Evolutionary conservation across 139 green algal genomes (phyloP).

Genomic region (Spirogloea muscicola): DNA sequence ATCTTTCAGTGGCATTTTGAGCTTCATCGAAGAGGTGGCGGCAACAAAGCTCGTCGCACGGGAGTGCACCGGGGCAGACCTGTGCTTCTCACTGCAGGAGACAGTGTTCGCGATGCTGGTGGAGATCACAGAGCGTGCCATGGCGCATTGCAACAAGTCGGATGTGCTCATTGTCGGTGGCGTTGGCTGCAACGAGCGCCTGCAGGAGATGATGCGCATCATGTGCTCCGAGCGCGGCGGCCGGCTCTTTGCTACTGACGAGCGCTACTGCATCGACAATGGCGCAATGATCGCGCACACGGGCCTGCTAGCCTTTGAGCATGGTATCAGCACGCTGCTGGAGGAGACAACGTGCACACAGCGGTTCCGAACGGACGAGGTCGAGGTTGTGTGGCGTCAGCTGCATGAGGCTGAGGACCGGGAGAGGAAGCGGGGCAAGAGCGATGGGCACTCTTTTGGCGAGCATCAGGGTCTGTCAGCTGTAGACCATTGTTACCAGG

Average conservation of each 20-base stretch:
- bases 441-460: too few species aligned
- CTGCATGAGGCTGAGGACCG: too few species aligned
- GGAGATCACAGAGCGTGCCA: constrained; percentile 87
- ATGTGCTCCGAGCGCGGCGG: constrained; percentile 67
- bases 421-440: too few species aligned
- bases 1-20: constrained; percentile 82
- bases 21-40: constrained; percentile 58
- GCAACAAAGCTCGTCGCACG: constrained; percentile 34
- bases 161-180: constrained; percentile 88
- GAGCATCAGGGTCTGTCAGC: too few species aligned
- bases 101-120: constrained; percentile 93
- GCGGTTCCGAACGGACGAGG: constrained; percentile 82
- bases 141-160: constrained; percentile 72
- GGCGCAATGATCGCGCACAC: constrained; percentile 93
- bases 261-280: constrained; percentile 90
- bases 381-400: constrained; percentile 71
- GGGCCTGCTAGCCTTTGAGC: constrained; percentile 67
- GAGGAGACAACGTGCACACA: constrained; percentile 74
- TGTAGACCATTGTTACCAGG: too few species aligned
- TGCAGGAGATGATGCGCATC: constrained; percentile 79
- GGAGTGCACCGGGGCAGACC: constrained; percentile 69
- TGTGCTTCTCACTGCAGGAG: constrained; percentile 87
- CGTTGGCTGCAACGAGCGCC: constrained; percentile 82
- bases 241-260: constrained; percentile 64
- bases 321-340: constrained; percentile 53